Base-by-base conservation (phyloP, 2,329 filamentous ascomycete species). In the Elsinoe necatrix region DNA sequence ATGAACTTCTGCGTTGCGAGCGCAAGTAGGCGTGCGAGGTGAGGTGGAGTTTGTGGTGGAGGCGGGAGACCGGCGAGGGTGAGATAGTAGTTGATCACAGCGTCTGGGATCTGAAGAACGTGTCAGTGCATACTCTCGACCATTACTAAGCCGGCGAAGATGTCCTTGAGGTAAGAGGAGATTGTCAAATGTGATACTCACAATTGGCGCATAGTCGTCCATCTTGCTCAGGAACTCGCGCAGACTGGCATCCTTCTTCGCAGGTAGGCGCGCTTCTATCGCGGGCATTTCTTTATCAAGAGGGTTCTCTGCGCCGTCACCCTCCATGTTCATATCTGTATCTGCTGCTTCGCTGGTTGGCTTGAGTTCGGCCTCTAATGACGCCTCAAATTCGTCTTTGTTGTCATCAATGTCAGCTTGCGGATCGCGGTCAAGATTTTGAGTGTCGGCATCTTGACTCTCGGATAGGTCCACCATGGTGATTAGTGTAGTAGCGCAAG, bases 1-100 rank as follows among this genome's bases (percentile, higher is more conserved):
- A 98, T 88, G 77, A 98, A 98, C 70, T 98, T 98, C 69, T 98
- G 93, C 0, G 93, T 95, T n/a, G 93, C 93, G 7, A 98, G 86
- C 1, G 93, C 92, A 42, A 98, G 86, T 2, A 98, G 86, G 48
- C 92, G 89, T 20, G 92, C 89, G 25, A 98, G 86, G 58, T 91
- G 89, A 18, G 86, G 86, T 66, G 95, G 89, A 54, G 90, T 95
- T 65, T 93, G 86, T 0, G 89, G 91, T 39, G 92, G 90, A 1
- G 92, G 92, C 31, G 93, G 91, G 3, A 98, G 87, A 55, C 93
- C 93, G 62, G 92, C 90, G 64, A 95, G 87, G 35, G 92, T 95
- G 75, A 98, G 87, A 75, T 98, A 98, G 79, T 97, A 96, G 71
- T 95, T 86, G 61, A 91, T 97, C 20, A 98, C 93, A 18, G 93